Percentiles rank a stretch among this genome's conserved stretches.
These are phyloP conservation scores for Crithidia brevicula DNA, from an alignment of 208 protist genomes.

Conservation along the genomic window DNA sequence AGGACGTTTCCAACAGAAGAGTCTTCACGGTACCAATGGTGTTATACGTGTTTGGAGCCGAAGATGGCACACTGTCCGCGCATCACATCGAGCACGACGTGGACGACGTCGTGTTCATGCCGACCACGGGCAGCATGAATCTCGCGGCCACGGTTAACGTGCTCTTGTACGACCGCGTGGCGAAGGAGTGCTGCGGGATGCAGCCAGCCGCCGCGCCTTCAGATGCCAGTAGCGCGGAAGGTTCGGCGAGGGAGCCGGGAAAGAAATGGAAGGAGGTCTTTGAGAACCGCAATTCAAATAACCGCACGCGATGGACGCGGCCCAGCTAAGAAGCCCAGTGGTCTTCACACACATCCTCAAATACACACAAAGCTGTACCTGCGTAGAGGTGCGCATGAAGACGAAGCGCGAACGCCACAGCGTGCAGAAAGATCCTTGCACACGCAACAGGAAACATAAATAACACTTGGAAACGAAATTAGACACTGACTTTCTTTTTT, in stretches of 20 bases:
- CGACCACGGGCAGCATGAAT: conserved; percentile 76
- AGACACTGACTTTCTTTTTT: neutral
- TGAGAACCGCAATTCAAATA: conserved; percentile 60
- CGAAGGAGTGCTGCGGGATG: conserved; percentile 43
- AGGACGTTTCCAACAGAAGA: no score
- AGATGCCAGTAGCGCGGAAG: no score
- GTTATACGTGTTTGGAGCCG: conserved; percentile 73
- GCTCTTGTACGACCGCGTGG: conserved; percentile 71
- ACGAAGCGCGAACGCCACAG: no score
- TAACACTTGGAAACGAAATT: neutral
- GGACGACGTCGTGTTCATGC: conserved; percentile 70
- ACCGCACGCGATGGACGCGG: conserved; percentile 34
- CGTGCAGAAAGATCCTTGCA: no score
- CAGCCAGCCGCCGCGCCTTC: neutral
- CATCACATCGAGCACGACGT: conserved; percentile 44
- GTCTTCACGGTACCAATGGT: conserved; percentile 34
- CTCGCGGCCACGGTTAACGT: conserved; percentile 73
- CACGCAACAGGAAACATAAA: no score
- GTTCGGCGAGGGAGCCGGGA: neutral
- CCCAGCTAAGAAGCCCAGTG: conserved; percentile 3
- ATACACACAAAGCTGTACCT: no score
- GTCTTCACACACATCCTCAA: no score
- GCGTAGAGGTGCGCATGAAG: no score
- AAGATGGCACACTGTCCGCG: conserved; percentile 61
- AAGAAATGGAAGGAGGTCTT: conserved; percentile 28